These are phyloP conservation scores for Chlorella ohadii DNA, from an alignment of 139 green algal genomes.

Conservation along the genomic window DNA sequence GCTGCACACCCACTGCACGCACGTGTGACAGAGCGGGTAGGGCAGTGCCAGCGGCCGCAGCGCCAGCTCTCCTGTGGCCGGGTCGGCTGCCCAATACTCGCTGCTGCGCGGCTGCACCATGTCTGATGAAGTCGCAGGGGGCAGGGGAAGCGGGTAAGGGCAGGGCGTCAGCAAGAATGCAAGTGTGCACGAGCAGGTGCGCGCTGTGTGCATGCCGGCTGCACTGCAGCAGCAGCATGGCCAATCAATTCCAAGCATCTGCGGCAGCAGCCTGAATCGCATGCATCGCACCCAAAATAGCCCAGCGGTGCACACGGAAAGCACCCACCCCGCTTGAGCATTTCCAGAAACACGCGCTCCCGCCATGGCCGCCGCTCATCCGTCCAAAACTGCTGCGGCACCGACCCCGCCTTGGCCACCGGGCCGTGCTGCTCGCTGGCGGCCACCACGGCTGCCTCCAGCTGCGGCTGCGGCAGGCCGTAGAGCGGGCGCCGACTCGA, in stretches of 20 bases:
- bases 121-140: background rate
- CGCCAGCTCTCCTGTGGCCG: conserved; percentile 13
- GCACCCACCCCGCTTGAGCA: conserved; percentile 6
- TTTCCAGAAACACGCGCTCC: background rate
- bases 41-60: conserved; percentile 24
- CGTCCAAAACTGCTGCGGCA: conserved; percentile 11
- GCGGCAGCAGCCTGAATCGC: too few species aligned
- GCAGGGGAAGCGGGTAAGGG: too few species aligned
- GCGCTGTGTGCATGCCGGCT: background rate
- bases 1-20: too few species aligned
- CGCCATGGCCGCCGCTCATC: conserved; percentile 16
- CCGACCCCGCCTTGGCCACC: conserved; percentile 2
- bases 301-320: background rate
- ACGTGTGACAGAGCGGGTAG: conserved; percentile 27
- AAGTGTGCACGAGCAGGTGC: too few species aligned
- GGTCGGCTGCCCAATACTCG: conserved; percentile 21
- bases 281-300: too few species aligned
- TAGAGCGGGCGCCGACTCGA: too few species aligned
- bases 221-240: background rate
- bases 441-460: too few species aligned
- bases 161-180: too few species aligned
- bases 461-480: too few species aligned
- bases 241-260: background rate
- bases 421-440: conserved; percentile 6
- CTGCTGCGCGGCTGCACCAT: conserved; percentile 14